These are phyloP conservation scores for Hortiboletus campestris DNA, from an alignment of 768 basidiomycete genomes.

Conservation along the genomic window DNA sequence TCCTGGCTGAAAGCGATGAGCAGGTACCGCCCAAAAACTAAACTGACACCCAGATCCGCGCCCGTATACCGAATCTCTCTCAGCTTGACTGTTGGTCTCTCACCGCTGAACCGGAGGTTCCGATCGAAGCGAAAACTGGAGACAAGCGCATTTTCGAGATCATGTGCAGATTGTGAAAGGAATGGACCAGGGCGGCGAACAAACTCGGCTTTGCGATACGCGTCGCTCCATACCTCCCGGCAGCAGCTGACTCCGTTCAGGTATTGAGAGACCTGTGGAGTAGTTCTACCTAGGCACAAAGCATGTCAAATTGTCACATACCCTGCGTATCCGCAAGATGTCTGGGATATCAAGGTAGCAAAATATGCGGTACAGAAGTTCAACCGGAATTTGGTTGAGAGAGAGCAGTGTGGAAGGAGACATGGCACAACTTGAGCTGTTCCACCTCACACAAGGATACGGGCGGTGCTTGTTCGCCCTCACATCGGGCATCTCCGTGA, in stretches of 20 bases:
- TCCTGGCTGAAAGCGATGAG: conserved; percentile 12
- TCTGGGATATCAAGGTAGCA: conserved; percentile 18
- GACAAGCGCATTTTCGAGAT: conserved; percentile 16
- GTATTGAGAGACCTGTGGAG: conserved; percentile 10
- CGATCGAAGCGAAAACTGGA: conserved; percentile 6
- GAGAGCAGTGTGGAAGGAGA: not conserved
- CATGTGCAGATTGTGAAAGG: conserved; percentile 8
- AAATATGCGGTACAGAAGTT: conserved; percentile 10
- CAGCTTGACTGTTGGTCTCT: not conserved
- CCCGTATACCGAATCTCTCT: conserved; percentile 9
- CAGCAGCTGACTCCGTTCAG: conserved; percentile 2
- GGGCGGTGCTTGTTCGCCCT: too few species aligned
- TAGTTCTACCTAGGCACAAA: too few species aligned
- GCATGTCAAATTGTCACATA: conserved; percentile 7
- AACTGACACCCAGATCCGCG: not conserved
- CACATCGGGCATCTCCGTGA: too few species aligned
- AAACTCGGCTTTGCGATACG: conserved; percentile 14
- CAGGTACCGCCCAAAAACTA: conserved; percentile 19
- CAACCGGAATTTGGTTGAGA: conserved; percentile 14
- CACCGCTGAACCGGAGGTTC: not conserved
- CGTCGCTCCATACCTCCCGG: conserved; percentile 16
- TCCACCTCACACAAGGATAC: too few species aligned
- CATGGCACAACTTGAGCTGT: too few species aligned
- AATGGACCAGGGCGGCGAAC: conserved; percentile 20
- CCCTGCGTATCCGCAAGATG: conserved; percentile 16